phyloP scores from a whole-genome alignment of 805 yeast species.

The Ogataea degrootiae region DNA sequence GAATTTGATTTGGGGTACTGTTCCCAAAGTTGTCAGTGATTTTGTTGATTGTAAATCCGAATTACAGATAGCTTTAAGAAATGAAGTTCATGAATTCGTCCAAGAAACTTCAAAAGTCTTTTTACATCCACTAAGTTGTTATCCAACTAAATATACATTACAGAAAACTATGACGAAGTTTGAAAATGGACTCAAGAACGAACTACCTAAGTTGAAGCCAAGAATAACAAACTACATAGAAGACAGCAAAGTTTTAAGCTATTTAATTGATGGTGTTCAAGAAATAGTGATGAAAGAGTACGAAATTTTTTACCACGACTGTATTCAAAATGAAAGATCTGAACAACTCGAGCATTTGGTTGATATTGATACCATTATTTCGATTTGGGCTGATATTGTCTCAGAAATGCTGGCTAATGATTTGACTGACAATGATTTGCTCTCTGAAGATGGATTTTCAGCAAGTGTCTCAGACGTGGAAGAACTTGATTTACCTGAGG shows the following conservation, averaged over 20 bases:
- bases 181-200: conserved; percentile 44
- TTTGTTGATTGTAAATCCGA: conserved; percentile 76
- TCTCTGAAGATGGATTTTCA: conserved; percentile 10
- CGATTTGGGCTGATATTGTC: conserved; percentile 31
- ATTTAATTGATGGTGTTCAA: conserved; percentile 60
- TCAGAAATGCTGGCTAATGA: conserved; percentile 27
- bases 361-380: conserved; percentile 58
- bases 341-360: conserved; percentile 43
- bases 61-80: conserved; percentile 66
- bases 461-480: conserved; percentile 8
- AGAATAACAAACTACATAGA: conserved; percentile 51
- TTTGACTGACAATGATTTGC: conserved; percentile 7
- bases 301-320: conserved; percentile 41
- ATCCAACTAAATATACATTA: conserved; percentile 11
- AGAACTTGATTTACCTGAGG: conserved; percentile 6
- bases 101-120: conserved; percentile 48
- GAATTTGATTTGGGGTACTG: conserved; percentile 43
- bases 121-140: conserved; percentile 38
- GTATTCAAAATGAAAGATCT: conserved; percentile 25
- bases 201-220: conserved; percentile 50
- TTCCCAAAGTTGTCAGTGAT: conserved; percentile 75
- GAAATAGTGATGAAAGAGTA: conserved; percentile 57
- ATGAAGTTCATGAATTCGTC: conserved; percentile 64
- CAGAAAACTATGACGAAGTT: conserved; percentile 30
- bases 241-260: conserved; percentile 47